Base-by-base conservation (phyloP, 257 asterid genomes). In the Primulina tabacum region DNA sequence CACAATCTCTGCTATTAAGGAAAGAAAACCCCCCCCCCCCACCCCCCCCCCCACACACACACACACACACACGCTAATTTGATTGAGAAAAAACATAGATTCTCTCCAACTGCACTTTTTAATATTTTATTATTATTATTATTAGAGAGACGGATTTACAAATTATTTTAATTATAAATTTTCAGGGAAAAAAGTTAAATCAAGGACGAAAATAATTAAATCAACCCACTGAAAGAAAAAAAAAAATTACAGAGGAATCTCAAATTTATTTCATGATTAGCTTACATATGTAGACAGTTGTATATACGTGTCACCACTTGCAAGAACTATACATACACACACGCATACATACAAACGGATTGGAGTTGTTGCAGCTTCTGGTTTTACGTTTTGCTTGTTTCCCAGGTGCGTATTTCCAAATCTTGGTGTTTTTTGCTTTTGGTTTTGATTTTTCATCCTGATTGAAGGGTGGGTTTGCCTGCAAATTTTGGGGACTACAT, bases 301-400 rank as follows among this genome's bases (percentile, higher is more conserved):
- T 78, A 74, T 40, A 72, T 76, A 76, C 78, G 82, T 65, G 83
- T 69, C 82, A 71, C 70, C 82, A 70, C 70, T 84, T 66, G 77
- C 76, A 79, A 73, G 81, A 83, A 67, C 79, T 79, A 68, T 75
- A 69, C 75, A 71, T 71, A 79, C 65, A 58, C 70, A 79, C 82
- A 69, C 70, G 72, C 79, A 71, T 71, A 77, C 79, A 74, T 71
- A 77, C 69, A 40, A 67, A 80, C 81, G 60, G 70, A 70, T 74
- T 70, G 72, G 50, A 60, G 71, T n/a, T n/a, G 74, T 35, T 67
- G 75, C 20, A 60, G 72, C 80, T 61, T 61, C 77, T 67, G 79
- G 34, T 74, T 76, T 37, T 55, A 71, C 76, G 56, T 67, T 33
- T 66, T 62, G 70, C 81, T 77, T 76, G 57, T 77, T 72, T 64